phyloP scores from a whole-genome alignment of 2,329 filamentous ascomycete genomes.

The Penicillium rolfsii region DNA sequence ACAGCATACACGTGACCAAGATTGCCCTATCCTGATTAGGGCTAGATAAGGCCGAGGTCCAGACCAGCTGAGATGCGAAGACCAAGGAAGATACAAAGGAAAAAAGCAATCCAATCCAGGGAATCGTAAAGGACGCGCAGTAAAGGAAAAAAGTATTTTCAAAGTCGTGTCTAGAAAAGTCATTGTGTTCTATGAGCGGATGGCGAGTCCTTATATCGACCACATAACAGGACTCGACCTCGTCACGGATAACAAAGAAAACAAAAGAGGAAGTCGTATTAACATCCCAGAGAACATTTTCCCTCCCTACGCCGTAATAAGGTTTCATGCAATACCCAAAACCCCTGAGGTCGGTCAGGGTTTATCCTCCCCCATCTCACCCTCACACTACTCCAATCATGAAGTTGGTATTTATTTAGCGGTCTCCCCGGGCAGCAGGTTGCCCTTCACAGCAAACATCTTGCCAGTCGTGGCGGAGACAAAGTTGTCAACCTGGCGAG shows the following conservation, averaged over 20 bases:
- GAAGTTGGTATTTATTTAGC: constrained; percentile 34
- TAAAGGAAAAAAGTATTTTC: neutral
- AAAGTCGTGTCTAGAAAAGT: constrained; percentile 22
- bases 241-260: constrained; percentile 39
- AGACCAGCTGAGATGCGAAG: neutral
- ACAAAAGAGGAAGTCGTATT: constrained; percentile 43
- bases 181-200: constrained; percentile 31
- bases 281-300: constrained; percentile 47
- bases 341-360: constrained; percentile 27
- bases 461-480: constrained; percentile 89
- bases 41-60: constrained; percentile 7
- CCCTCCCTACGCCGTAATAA: constrained; percentile 48
- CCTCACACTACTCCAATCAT: neutral
- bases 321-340: constrained; percentile 46
- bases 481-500: constrained; percentile 94
- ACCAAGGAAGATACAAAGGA: neutral
- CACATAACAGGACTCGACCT: constrained; percentile 28
- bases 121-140: neutral
- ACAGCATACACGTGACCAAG: constrained; percentile 13
- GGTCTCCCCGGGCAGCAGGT: constrained; percentile 61
- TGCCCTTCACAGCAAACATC: constrained; percentile 93
- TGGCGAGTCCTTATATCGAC: constrained; percentile 26
- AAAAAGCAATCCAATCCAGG: neutral
- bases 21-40: constrained; percentile 23
- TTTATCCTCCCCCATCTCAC: constrained; percentile 12